These are phyloP conservation scores for Leersia perrieri DNA, from an alignment of 176 grass and related monocot species.

Conservation along the genomic window DNA sequence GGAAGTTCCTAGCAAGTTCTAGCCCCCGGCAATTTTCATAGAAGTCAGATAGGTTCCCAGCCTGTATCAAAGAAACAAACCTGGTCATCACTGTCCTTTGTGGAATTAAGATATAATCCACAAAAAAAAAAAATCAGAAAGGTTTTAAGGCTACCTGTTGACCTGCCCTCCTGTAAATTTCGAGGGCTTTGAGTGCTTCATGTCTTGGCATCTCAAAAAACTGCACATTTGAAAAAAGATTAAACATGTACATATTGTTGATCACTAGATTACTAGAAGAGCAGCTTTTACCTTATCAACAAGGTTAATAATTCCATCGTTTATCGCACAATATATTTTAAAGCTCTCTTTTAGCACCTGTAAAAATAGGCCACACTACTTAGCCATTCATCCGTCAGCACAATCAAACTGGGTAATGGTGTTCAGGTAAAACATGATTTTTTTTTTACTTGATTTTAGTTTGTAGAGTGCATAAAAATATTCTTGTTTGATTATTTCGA, in stretches of 20 bases:
- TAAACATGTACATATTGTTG: constrained; percentile 1
- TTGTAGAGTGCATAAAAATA: background rate
- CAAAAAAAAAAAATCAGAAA: background rate
- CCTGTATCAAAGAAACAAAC: constrained; percentile 53
- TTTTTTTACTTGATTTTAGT: background rate
- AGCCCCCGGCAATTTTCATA: constrained; percentile 94
- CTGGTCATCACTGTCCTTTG: background rate
- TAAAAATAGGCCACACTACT: background rate
- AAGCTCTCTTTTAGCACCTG: constrained; percentile 99
- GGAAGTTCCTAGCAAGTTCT: constrained; percentile 96
- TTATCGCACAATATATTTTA: constrained; percentile 99
- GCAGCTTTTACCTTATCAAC: constrained; percentile 80
- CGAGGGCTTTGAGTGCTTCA: constrained; percentile 94
- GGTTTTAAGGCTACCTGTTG: constrained; percentile 67
- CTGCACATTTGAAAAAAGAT: constrained; percentile 44
- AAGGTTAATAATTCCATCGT: constrained; percentile 99
- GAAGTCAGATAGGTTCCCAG: constrained; percentile 91
- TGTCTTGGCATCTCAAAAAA: constrained; percentile 99
- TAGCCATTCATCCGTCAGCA: background rate
- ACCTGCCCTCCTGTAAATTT: constrained; percentile 93
- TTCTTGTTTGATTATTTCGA: background rate
- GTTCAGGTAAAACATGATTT: background rate
- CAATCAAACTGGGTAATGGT: constrained; percentile 15
- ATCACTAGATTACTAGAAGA: constrained; percentile 18
- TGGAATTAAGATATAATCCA: background rate